A percentile compares a stretch with the other conserved stretches of the same genome.
Evolutionary conservation across 73 alveolate genomes (phyloP).

Genomic region (Effrenium voratum): DNA sequence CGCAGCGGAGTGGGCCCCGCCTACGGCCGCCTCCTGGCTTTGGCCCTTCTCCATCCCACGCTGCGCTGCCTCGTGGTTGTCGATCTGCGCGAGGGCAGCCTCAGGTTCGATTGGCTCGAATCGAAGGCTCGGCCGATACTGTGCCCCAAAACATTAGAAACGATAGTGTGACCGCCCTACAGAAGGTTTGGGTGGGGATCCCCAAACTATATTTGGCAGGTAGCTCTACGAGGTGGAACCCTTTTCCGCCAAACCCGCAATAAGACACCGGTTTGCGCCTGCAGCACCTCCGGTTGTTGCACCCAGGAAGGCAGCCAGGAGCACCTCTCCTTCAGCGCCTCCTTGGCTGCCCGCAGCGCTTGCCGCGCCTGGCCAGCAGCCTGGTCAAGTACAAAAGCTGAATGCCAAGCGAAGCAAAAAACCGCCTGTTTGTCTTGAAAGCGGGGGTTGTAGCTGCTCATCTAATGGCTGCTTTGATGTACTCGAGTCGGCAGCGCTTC

Average conservation of each 20-base stretch:
- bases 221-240: not conserved
- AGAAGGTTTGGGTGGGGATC: no score
- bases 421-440: no score
- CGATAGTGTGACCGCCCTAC: no score
- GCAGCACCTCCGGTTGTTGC: not conserved
- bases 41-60: not conserved
- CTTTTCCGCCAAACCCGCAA: not conserved
- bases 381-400: not conserved
- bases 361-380: not conserved
- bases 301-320: not conserved
- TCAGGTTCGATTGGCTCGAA: no score
- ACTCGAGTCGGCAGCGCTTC: no score
- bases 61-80: constrained; percentile 24
- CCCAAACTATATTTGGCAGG: no score
- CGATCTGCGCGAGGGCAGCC: constrained; percentile 43
- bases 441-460: no score
- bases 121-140: no score
- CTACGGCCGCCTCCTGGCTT: constrained; percentile 33
- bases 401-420: no score
- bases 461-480: no score
- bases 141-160: no score
- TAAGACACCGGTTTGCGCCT: not conserved
- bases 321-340: not conserved
- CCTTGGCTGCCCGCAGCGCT: not conserved
- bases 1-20: not conserved